A percentile compares a stretch with the other conserved stretches of the same genome.
Conservation (phyloP, 768 basidiomycete species). For the Trametes gibbosa region DNA sequence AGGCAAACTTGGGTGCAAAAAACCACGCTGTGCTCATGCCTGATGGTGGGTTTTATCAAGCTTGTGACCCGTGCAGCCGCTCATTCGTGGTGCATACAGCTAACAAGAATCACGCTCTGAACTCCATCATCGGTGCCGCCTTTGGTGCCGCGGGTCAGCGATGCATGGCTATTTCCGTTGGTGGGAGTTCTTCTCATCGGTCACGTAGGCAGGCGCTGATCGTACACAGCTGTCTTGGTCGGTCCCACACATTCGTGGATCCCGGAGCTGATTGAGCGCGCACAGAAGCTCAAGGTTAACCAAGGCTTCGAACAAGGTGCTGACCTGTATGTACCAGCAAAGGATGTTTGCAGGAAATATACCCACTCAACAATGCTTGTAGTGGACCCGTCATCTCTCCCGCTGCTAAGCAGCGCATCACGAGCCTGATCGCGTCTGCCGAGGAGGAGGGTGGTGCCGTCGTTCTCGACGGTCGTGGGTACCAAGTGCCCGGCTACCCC, state of each 20-base stretch:
- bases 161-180: slow-evolving; percentile 95
- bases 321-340: slow-evolving; percentile 68
- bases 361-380: not conserved
- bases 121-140: slow-evolving; percentile 90
- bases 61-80: not conserved
- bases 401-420: slow-evolving; percentile 74
- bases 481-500: slow-evolving; percentile 69
- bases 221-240: slow-evolving; percentile 64
- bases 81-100: slow-evolving; percentile 40
- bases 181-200: slow-evolving; percentile 38
- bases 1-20: slow-evolving; percentile 92
- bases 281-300: slow-evolving; percentile 74
- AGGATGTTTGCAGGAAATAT: slow-evolving; percentile 39
- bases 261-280: slow-evolving; percentile 80
- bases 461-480: slow-evolving; percentile 78
- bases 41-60: slow-evolving; percentile 57
- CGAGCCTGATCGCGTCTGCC: slow-evolving; percentile 68
- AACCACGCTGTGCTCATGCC: slow-evolving; percentile 94
- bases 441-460: slow-evolving; percentile 82
- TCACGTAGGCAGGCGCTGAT: not conserved
- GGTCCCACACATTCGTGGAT: slow-evolving; percentile 80
- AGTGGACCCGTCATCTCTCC: slow-evolving; percentile 84
- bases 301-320: slow-evolving; percentile 88
- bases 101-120: slow-evolving; percentile 88
- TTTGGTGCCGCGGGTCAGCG: slow-evolving; percentile 97